Percentiles rank a stretch among this genome's conserved stretches.
These are phyloP conservation scores for Fragaria ananassa DNA, from an alignment of 306 rosid genomes.

Conservation along the genomic window DNA sequence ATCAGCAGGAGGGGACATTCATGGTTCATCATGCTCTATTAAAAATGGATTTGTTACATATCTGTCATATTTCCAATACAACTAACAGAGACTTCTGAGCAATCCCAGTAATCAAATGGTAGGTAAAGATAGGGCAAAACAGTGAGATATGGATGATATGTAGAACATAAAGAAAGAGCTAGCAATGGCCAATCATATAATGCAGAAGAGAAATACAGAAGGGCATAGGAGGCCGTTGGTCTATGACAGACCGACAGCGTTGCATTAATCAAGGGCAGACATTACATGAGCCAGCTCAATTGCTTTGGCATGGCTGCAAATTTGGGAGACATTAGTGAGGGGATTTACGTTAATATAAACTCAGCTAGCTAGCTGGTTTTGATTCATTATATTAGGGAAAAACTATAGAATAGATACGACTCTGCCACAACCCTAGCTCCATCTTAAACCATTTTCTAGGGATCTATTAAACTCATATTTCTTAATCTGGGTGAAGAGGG, in stretches of 20 bases:
- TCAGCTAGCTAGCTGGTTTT: background rate
- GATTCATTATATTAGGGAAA: background rate
- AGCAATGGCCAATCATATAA: constrained; percentile 26
- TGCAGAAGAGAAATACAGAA: constrained; percentile 23
- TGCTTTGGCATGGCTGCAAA: constrained; percentile 62
- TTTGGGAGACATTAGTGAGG: constrained; percentile 34
- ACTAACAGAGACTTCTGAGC: constrained; percentile 19
- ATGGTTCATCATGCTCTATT: background rate
- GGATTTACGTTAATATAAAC: background rate
- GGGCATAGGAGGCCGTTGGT: constrained; percentile 25
- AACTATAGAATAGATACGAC: constrained; percentile 24
- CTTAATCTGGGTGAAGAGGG: background rate
- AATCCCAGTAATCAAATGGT: constrained; percentile 17
- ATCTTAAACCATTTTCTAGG: constrained; percentile 47
- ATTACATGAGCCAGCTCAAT: constrained; percentile 87
- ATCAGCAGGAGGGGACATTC: background rate
- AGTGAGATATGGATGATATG: constrained; percentile 39
- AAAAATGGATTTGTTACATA: constrained; percentile 18
- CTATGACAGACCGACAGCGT: constrained; percentile 52
- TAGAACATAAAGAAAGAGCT: constrained; percentile 12
- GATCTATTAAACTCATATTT: constrained; percentile 17
- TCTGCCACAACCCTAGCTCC: constrained; percentile 31
- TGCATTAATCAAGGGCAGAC: constrained; percentile 64
- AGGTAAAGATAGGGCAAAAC: constrained; percentile 27
- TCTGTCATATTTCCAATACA: constrained; percentile 16